Percentiles rank a stretch among this genome's conserved stretches.
Evolutionary conservation across 1,284 basidiomycete species (phyloP).

Genomic region (Stygiomarasmius scandens): DNA sequence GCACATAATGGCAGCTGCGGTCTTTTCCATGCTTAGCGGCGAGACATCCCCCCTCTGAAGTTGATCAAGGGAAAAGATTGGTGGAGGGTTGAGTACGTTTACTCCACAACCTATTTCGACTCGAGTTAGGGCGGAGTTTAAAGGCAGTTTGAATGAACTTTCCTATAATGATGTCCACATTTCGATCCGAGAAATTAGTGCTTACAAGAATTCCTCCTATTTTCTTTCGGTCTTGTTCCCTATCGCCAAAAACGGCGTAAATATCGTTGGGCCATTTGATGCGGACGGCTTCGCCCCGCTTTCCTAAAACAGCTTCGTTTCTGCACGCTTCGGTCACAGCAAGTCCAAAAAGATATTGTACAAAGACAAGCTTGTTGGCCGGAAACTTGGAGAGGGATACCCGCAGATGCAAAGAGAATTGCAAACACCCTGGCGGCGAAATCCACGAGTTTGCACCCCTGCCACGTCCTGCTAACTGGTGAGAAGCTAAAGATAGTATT

Average conservation of each 20-base stretch:
- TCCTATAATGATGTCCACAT: constrained; percentile 84
- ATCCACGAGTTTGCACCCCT: constrained; percentile 93
- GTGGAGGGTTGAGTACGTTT: constrained; percentile 84
- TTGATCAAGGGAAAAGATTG: constrained; percentile 83
- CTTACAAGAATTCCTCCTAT: constrained; percentile 92
- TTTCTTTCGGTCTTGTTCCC: constrained; percentile 61
- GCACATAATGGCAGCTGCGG: constrained; percentile 77
- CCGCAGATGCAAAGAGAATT: constrained; percentile 82
- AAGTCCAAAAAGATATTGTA: constrained; percentile 93
- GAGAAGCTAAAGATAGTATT: constrained; percentile 80
- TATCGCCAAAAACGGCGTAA: constrained; percentile 67
- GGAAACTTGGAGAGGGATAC: constrained; percentile 58
- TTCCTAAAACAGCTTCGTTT: constrained; percentile 51
- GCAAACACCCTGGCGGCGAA: constrained; percentile 88
- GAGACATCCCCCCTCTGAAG: constrained; percentile 47
- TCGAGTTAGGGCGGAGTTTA: not conserved
- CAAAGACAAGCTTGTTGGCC: constrained; percentile 80
- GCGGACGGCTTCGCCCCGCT: constrained; percentile 62
- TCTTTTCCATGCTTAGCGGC: constrained; percentile 70
- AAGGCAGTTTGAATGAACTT: constrained; percentile 24
- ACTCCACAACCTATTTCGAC: constrained; percentile 79
- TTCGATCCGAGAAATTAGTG: constrained; percentile 76
- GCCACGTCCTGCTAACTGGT: constrained; percentile 88
- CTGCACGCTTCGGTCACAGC: constrained; percentile 88
- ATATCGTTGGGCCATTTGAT: constrained; percentile 99